These are phyloP conservation scores for Syzygium aromaticum DNA, from an alignment of 345 rosid genomes.

Conservation along the genomic window DNA sequence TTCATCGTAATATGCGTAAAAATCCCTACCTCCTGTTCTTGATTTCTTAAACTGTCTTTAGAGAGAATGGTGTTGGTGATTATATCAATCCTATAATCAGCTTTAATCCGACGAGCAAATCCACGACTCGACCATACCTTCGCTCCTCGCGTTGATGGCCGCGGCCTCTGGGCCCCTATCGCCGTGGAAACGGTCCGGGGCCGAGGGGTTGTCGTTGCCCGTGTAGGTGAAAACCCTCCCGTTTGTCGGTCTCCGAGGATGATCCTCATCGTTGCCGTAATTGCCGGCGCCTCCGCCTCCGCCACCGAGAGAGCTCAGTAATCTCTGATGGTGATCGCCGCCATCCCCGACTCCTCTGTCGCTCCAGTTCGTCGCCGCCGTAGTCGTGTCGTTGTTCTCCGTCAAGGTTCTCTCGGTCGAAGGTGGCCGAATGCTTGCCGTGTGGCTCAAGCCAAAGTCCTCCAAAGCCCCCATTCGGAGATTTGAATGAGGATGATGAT, in stretches of 20 bases:
- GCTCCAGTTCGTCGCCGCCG: not conserved
- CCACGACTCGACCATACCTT: conserved; percentile 82
- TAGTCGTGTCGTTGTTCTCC: not conserved
- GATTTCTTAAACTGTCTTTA: not conserved
- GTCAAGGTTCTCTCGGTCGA: not conserved
- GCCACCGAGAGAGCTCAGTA: conserved; percentile 30
- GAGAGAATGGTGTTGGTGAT: not conserved
- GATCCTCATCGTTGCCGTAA: conserved; percentile 7
- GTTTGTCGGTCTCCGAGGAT: conserved; percentile 12
- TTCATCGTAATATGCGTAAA: not conserved
- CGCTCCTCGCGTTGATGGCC: conserved; percentile 18
- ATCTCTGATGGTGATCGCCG: conserved; percentile 8
- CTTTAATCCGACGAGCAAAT: conserved; percentile 71
- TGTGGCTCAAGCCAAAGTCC: conserved; percentile 32
- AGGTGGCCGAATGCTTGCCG: not conserved
- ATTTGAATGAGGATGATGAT: conserved; percentile 19
- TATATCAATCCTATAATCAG: not conserved
- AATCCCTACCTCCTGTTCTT: not conserved
- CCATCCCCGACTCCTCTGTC: not conserved
- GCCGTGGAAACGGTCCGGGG: conserved; percentile 3
- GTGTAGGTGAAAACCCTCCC: conserved; percentile 14
- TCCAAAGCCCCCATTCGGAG: conserved; percentile 31
- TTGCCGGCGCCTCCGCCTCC: not conserved
- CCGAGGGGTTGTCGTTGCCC: not conserved
- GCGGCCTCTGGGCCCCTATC: conserved; percentile 1